Base-by-base conservation (phyloP, 169 alveolate species). In the Eimeria necatrix region DNA sequence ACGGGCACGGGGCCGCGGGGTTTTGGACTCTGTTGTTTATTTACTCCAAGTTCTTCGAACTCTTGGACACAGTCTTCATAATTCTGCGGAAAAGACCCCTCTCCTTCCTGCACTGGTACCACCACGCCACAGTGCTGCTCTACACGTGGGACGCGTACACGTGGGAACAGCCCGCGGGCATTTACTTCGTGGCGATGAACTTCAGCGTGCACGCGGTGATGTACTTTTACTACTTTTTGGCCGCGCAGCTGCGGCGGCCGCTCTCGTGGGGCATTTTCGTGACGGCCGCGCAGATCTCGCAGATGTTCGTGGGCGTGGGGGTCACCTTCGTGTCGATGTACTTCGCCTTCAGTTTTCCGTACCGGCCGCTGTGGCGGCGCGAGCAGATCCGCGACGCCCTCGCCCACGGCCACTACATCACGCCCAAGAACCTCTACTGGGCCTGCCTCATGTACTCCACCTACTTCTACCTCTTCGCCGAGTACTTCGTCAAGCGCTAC, bases 61-160 rank as follows among this genome's bases (percentile, higher is more conserved):
- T 98, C 64, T 24, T 97, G 46, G 99, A 98, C 84, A 98, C 99
- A 1, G 95, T 96, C 4, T 96, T 98, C 84, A 83, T 98, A 85
- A 95, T 97, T 41, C 85, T 97, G 70, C 91, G 98, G 84, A 97
- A 96, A 90, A 96, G 96, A 49, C 92, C 96, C 22, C 93, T 97
- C 18, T 94, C 97, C 10, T 96, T 97, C 56, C 94, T 97, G 53
- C 98, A 97, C 95, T 97, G 98, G 98, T 98, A 96, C 90, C 99
- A 98, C 93, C 99, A 98, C 90, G 96, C 96, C 41, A 97, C 98
- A 8, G 99, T 97, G 70, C 96, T 98, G 76, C 95, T 97, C 88
- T 98, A 97, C 96, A 97, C 98, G 78, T 98, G 99, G 98, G 97
- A 98, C 73, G 98, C 98, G 20, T 97, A 95, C 95, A 94, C 56